Evolutionary conservation across 768 basidiomycete genomes (phyloP), one percentile per base, ranked within the genome.

Genomic region (Russula griseocarnosa): DNA sequence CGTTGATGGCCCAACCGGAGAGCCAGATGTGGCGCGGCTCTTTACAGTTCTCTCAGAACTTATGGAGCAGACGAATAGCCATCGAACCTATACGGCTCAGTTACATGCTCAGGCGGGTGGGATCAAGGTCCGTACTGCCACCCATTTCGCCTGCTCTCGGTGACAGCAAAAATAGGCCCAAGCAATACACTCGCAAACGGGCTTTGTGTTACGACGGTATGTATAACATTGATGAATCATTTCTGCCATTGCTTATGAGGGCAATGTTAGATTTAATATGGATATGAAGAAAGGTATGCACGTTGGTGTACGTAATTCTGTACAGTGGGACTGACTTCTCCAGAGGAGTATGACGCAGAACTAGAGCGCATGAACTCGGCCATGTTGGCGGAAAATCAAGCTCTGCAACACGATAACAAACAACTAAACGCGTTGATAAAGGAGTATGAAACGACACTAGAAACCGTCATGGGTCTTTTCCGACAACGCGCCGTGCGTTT

Each of bases 401-500:
- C 78, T 7, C 78, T 99, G 49, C 84, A 91, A 70, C 84, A 96
- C 69, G 97, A 98, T 76, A 99, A 98, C 79, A 96, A 97, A 73
- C 96, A 98, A 69, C 81, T 99, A 36, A 91, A 88, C 67, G 78
- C 82, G 6, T 79, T 99, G 58, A 87, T 98, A 70, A 94, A 94
- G 70, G 97, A 99, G 73, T 98, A 97, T 71, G 97, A 99, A 73
- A 90, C 92, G 71, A 98, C 96, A 0, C 77, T 99, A 36, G 97
- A 99, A 75, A 90, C 83, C 8, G 85, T 98, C 50, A 99, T 99
- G 97, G 84, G 86, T 62, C 81, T 82, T 61, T 99, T 99, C 76
- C 82, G 97, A 61, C 89, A 86, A 62, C 85, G 92, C 53, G 96
- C 97, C 36, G 96, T 98, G 74, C 63, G 92, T 84, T 54, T n/a